Evolutionary conservation across 2,329 filamentous ascomycete genomes (phyloP), one percentile per base, ranked within the genome.

Genomic region (Trichophyton schoenleinii): DNA sequence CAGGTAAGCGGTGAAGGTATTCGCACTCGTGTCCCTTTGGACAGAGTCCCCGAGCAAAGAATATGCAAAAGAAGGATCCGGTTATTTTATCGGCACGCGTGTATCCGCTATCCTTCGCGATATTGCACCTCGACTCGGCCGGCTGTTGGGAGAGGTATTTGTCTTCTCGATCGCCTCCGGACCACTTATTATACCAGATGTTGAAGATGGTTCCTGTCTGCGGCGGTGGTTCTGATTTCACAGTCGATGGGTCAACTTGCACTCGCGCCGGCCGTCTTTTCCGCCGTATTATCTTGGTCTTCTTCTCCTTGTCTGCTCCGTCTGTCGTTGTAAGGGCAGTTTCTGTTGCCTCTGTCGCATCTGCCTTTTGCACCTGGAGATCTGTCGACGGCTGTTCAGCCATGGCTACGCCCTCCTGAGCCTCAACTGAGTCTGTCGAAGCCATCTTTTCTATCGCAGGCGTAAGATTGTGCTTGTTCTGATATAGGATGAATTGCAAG

Each of bases 171-270:
- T 99, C 94, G 70, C 94, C 94, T 66, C 94, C 94, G 0, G 87
- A 88, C 91, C 92, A 97, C 76, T 96, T 97, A 78, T 96, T 96
- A 77, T 96, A 96, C 92, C 91, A 96, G 70, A 95, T 95, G 75
- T 99, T 99, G 81, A 94, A 99, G 62, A 91, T 90, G 0, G 89
- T 95, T 60, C 94, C 94, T 0, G 92, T 97, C 70, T 97, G 91
- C 1, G 89, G 88, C 15, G 91, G 90, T 3, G 89, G 87, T 68
- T 96, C 90, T 38, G 87, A 87, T 68, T 87, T 89, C 75, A 95
- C 83, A 49, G 86, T 86, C 46, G 87, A 85, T 1, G 91, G 85
- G 70, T 99, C 94, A 69, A 96, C 87, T 77, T 99, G 94, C 0
- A 88, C 87, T 63, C 92, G 85, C 55, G 94, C 94, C 36, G 94